Percentiles rank a stretch among this genome's conserved stretches.
Conservation (phyloP, 345 rosid species). For the Rhodamnia rubescens region DNA sequence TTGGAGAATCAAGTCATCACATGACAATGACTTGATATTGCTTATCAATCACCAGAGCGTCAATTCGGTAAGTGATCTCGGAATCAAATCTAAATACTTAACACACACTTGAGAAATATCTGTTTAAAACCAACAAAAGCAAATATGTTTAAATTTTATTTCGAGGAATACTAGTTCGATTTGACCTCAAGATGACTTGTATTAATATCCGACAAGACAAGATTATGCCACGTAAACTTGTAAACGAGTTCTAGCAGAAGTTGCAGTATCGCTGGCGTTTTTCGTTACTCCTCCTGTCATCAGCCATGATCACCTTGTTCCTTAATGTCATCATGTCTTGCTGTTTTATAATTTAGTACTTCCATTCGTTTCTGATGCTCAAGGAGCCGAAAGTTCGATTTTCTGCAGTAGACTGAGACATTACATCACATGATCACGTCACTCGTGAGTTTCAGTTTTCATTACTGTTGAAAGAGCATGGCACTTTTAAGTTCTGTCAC, state of each 20-base stretch:
- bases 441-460: neutral
- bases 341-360: neutral
- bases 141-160: neutral
- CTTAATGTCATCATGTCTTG: neutral
- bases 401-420: neutral
- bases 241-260: neutral
- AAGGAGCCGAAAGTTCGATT: neutral
- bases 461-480: neutral
- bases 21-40: neutral
- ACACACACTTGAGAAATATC: neutral
- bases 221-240: neutral
- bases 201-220: neutral
- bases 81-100: neutral
- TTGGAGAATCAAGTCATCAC: neutral
- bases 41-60: neutral
- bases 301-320: neutral
- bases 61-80: neutral
- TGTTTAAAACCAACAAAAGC: neutral
- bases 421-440: neutral
- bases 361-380: neutral
- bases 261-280: neutral
- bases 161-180: neutral
- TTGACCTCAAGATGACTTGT: neutral
- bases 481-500: neutral
- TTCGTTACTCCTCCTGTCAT: neutral